Base-by-base conservation (phyloP, 495 filamentous ascomycete species). In the Pseudotulostoma volvatum region DNA sequence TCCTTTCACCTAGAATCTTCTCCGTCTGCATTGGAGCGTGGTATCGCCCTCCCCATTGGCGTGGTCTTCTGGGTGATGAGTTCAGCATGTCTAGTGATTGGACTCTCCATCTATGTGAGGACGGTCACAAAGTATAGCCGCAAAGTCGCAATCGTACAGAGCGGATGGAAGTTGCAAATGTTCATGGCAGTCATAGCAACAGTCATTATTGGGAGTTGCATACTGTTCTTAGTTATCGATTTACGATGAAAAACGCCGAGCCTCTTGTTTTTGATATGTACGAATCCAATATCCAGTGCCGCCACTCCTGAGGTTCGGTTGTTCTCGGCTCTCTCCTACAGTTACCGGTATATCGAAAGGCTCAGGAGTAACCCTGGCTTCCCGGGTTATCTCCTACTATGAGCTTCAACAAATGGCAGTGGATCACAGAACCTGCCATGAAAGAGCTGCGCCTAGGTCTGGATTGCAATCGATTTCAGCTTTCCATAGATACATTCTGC, bases 81-180 rank as follows among this genome's bases (percentile, higher is more conserved):
- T 36, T 47, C 95, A 1, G 66, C 71, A 4, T 93, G 83, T 49
- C 56, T 96, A 21, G 64, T 61, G 5, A 74, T 76, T 16, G 90
- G 90, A 1, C 63, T 92, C 31, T 77, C 74, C 1, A 95, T 93
- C 50, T 97, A 97, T 52, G 68, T 90, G 34, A 77, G 72, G 46
- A 87, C 86, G 1, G 77, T 96, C n/a, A 79, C 70, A 41, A 79
- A 82, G 51, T 97, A 92, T 54, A 77, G 74, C 41, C 65, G 72
- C 25, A 73, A 78, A 45, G 64, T 67, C 18, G 90, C 90, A 0
- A 66, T 97, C 40, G 90, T 96, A 25, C 90, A 97, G 60, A 82
- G 75, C 35, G 90, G 90, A 21, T 88, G 81, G 77, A 93, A 85
- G 61, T 95, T 90, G 25, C 86, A 94, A 55, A 51, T 73, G 16